Percentiles rank a stretch among this genome's conserved stretches.
phyloP scores from a whole-genome alignment of 345 rosid species.

The Arabis hirsuta region DNA sequence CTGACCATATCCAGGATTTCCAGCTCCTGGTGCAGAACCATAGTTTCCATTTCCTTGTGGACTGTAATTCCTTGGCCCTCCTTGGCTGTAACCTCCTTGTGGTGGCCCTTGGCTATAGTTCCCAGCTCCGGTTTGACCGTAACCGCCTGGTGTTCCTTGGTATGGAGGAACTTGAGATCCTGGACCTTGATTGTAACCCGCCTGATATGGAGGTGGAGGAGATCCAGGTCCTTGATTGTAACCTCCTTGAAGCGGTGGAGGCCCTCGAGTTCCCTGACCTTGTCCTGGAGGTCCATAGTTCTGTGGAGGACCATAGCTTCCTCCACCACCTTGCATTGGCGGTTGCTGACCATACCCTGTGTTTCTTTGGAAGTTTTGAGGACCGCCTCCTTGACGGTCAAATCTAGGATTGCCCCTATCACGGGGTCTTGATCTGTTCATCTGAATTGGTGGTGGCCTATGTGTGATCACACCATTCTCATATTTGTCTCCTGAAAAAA shows the following conservation, averaged over 20 bases:
- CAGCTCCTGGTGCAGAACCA: constrained; percentile 39
- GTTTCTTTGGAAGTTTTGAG: constrained; percentile 53
- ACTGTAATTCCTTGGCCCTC: constrained; percentile 46
- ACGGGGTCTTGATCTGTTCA: constrained; percentile 49
- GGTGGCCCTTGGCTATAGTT: constrained; percentile 52
- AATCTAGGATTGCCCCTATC: constrained; percentile 50
- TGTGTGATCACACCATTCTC: constrained; percentile 81
- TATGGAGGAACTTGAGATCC: constrained; percentile 47
- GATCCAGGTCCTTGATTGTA: constrained; percentile 43
- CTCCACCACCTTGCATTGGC: constrained; percentile 56
- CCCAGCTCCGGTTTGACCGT: constrained; percentile 45
- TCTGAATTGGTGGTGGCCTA: constrained; percentile 79
- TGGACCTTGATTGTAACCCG: constrained; percentile 52
- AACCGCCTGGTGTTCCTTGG: constrained; percentile 48
- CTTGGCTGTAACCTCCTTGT: constrained; percentile 53
- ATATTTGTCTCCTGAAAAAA: constrained; percentile 76
- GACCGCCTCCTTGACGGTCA: constrained; percentile 44
- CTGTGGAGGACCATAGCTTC: constrained; percentile 52
- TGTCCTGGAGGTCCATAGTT: constrained; percentile 49
- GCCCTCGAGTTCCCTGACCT: constrained; percentile 45
- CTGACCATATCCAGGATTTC: constrained; percentile 45
- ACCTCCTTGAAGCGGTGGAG: constrained; percentile 46
- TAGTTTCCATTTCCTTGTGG: constrained; percentile 45
- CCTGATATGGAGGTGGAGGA: constrained; percentile 45
- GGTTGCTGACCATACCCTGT: constrained; percentile 46